These are phyloP conservation scores for Cutaneotrichosporon dermatis DNA, from an alignment of 1,284 basidiomycete species.

Conservation along the genomic window DNA sequence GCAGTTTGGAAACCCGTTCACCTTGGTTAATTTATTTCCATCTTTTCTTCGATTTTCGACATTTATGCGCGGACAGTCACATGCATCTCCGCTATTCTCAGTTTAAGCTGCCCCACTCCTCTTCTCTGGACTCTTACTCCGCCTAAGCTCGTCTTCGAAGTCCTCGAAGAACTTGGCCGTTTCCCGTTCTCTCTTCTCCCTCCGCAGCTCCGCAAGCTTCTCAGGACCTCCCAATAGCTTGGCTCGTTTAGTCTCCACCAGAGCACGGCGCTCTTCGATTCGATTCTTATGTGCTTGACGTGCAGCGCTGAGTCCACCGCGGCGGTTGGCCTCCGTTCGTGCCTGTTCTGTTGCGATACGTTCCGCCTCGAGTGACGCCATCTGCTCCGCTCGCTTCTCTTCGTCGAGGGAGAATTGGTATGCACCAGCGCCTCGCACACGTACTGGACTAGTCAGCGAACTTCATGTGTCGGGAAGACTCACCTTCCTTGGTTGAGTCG, in stretches of 20 bases:
- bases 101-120: too few relatives aligned
- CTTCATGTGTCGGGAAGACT: background rate
- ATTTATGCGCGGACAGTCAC: too few relatives aligned
- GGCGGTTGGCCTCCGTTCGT: constrained; percentile 50
- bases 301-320: constrained; percentile 47
- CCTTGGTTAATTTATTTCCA: too few relatives aligned
- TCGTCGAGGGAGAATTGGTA: constrained; percentile 84
- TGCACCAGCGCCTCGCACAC: constrained; percentile 75
- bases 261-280: constrained; percentile 67
- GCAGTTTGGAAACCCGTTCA: too few relatives aligned
- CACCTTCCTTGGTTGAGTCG: constrained; percentile 70
- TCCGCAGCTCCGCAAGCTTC: constrained; percentile 25
- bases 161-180: constrained; percentile 36
- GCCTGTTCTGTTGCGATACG: constrained; percentile 67
- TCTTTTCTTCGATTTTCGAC: too few relatives aligned
- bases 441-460: constrained; percentile 40
- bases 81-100: too few relatives aligned
- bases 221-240: constrained; percentile 54
- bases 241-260: constrained; percentile 73
- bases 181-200: constrained; percentile 21
- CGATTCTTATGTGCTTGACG: constrained; percentile 73
- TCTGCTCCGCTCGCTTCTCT: constrained; percentile 64
- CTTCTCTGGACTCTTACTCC: background rate
- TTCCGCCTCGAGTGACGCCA: constrained; percentile 66
- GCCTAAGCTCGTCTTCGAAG: constrained; percentile 30